These are phyloP conservation scores for Danielia oregonensis DNA, from an alignment of 805 yeast species.

Conservation along the genomic window DNA sequence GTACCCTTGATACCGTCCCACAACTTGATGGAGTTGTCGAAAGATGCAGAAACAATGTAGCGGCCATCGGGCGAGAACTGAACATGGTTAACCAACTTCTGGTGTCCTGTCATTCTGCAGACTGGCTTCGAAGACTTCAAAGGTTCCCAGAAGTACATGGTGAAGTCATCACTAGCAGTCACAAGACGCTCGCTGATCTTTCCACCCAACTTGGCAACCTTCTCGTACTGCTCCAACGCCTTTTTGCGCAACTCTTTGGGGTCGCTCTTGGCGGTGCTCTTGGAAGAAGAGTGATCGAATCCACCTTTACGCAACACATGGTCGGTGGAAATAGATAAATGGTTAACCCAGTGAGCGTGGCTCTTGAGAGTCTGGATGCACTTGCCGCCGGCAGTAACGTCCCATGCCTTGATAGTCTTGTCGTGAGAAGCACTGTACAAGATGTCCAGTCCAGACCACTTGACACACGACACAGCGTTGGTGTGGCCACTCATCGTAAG, in stretches of 20 bases:
- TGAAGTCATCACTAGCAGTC: conserved; percentile 95
- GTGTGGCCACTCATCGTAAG: conserved; percentile 84
- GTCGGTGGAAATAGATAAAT: conserved; percentile 87
- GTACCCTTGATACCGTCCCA: conserved; percentile 97
- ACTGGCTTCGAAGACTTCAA: conserved; percentile 74
- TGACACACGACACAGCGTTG: conserved; percentile 88
- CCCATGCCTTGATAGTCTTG: conserved; percentile 92
- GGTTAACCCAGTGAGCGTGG: conserved; percentile 98
- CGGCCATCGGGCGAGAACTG: conserved; percentile 95
- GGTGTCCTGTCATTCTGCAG: conserved; percentile 96
- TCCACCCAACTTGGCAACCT: conserved; percentile 59
- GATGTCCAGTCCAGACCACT: conserved; percentile 89
- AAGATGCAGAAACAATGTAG: conserved; percentile 84
- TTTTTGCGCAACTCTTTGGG: conserved; percentile 33
- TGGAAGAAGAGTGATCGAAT: conserved; percentile 63
- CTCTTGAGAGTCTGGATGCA: conserved; percentile 75
- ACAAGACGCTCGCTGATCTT: conserved; percentile 69
- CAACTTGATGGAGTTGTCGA: conserved; percentile 89
- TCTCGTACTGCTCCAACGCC: conserved; percentile 61
- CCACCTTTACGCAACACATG: conserved; percentile 85
- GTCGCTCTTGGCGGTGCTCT: conserved; percentile 23
- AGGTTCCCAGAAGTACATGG: conserved; percentile 98
- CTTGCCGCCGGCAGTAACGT: conserved; percentile 65
- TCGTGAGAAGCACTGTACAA: conserved; percentile 92
- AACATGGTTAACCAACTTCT: conserved; percentile 92